Base-by-base conservation (phyloP, 2,329 filamentous ascomycete species). In the Fonsecaea pugnacius region DNA sequence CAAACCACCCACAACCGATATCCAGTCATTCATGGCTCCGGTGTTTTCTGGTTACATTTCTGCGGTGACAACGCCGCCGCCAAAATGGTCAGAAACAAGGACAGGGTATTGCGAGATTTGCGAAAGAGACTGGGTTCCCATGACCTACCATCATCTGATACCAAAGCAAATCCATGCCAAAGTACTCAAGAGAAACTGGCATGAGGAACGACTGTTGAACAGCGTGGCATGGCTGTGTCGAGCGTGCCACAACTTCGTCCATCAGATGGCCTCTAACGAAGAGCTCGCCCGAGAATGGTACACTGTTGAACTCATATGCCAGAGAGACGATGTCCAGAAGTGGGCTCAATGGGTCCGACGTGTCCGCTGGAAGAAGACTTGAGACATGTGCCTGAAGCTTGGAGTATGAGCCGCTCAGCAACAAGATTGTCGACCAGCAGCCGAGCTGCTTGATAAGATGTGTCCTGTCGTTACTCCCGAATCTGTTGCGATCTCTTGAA, bases 161-260 rank as follows among this genome's bases (percentile, higher is more conserved):
- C 92, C 92, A n/a, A 84, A 87, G 46, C 84, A 85, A 50, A 87
- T 91, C 64, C 91, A 96, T 76, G 87, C 84, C 7, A 91, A 92
- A 74, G 91, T 85, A 3, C 75, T 91, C 43, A 91, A 90, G 80
- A 82, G 91, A 48, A 89, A 89, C 1, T 96, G 91, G 91, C 90
- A 93, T 78, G 83, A 84, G 3, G 85, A 87, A 67, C 90, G 91
- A 75, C 85, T 87, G 77, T 75, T 96, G 75, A 87, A 91, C 72
- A 92, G 87, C 73, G 92, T 95, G 21, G 91, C 92, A 12, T 96
- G 91, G 91, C 77, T 96, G 69, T 96, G 92, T 76, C 83, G 91
- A 56, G 89, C 91, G 2, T 96, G 92, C 72, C 92, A 96, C 79
- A 86, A 84, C 48, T 92, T 91, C 74, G 91, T 96, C 74, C 92